phyloP scores from a whole-genome alignment of 2,329 filamentous ascomycete species.

The Pochonia chlamydosporia region DNA sequence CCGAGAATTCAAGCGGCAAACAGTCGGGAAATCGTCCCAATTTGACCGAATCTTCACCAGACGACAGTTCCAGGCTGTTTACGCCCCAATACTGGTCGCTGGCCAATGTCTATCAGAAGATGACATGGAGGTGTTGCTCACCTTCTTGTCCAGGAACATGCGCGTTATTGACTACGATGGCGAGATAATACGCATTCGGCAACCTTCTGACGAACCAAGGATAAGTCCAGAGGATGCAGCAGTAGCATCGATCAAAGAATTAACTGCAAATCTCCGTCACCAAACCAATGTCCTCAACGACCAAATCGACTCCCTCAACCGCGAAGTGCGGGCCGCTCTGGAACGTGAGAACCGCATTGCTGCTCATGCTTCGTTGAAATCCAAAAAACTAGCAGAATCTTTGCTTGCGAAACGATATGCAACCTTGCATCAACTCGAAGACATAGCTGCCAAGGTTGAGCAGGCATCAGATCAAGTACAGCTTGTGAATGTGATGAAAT shows the following conservation, averaged over 20 bases:
- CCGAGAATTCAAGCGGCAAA: slow-evolving; percentile 44
- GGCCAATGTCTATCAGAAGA: slow-evolving; percentile 48
- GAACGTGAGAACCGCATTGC: slow-evolving; percentile 65
- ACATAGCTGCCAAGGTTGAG: slow-evolving; percentile 76
- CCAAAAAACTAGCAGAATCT: slow-evolving; percentile 75
- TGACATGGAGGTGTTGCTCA: slow-evolving; percentile 66
- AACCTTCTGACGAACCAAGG: slow-evolving; percentile 36
- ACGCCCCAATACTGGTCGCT: slow-evolving; percentile 45
- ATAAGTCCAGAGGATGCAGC: slow-evolving; percentile 76
- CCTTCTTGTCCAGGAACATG: slow-evolving; percentile 64
- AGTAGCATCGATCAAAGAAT: slow-evolving; percentile 76
- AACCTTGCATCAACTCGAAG: slow-evolving; percentile 75
- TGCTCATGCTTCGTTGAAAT: slow-evolving; percentile 72
- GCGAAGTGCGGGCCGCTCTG: slow-evolving; percentile 65
- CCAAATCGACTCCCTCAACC: slow-evolving; percentile 60
- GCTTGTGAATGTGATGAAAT: slow-evolving; percentile 76
- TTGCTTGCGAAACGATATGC: slow-evolving; percentile 66
- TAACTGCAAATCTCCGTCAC: slow-evolving; percentile 68
- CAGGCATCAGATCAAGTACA: slow-evolving; percentile 81
- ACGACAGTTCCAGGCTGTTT: slow-evolving; percentile 55
- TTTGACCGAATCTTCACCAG: slow-evolving; percentile 65
- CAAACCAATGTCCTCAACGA: slow-evolving; percentile 62
- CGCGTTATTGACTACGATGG: slow-evolving; percentile 53
- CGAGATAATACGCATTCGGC: slow-evolving; percentile 69
- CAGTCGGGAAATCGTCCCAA: slow-evolving; percentile 36